A percentile compares a stretch with the other conserved stretches of the same genome.
Conservation (phyloP, 1,139 yeast species). For the Pichia sp. region DNA sequence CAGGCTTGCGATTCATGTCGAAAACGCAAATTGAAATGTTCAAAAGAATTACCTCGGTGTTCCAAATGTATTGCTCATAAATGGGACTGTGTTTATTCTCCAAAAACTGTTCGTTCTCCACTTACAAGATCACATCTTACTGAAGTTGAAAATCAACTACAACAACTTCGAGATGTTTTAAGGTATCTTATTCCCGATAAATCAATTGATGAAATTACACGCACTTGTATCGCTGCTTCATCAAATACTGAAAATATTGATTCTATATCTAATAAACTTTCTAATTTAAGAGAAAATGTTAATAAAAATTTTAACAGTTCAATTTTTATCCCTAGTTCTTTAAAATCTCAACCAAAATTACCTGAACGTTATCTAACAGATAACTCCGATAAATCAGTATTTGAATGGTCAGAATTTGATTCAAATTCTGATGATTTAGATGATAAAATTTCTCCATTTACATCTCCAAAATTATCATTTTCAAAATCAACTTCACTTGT, state of each 20-base stretch:
- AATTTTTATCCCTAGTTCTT: neutral
- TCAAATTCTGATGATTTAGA: neutral
- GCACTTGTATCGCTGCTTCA: too few relatives aligned
- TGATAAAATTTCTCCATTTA: conserved; percentile 16
- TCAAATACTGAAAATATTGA: neutral
- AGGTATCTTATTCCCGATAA: conserved; percentile 35
- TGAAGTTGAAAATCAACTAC: conserved; percentile 61
- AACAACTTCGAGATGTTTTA: conserved; percentile 49
- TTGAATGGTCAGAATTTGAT: conserved; percentile 47
- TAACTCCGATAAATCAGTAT: conserved; percentile 35
- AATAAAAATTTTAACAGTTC: too few relatives aligned
- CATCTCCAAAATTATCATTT: conserved; percentile 10
- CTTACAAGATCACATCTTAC: conserved; percentile 77
- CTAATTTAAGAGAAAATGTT: neutral
- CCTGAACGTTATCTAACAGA: conserved; percentile 39
- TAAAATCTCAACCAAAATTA: conserved; percentile 20
- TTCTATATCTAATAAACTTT: neutral
- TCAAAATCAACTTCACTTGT: conserved; percentile 12
- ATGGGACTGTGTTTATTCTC: conserved; percentile 69
- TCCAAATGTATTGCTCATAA: conserved; percentile 66
- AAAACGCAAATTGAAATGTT: conserved; percentile 50
- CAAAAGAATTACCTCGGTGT: conserved; percentile 68
- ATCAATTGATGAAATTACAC: conserved; percentile 34
- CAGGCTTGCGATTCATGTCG: conserved; percentile 53
- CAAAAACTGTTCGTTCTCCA: conserved; percentile 73